These are phyloP conservation scores for Triticum aestivum DNA, from an alignment of 176 grass and related monocot species.

Conservation along the genomic window IWGSC_CS_RefSeq_v2.1 NC_057813.1:189570469-189570968, in stretches of 20 bases:
- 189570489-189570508: constrained; percentile 74
- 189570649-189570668: not conserved
- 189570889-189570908: not conserved
- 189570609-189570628: constrained; percentile 1
- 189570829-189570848: not conserved
- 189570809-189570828: not conserved
- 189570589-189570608: constrained; percentile 18
- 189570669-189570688: not conserved
- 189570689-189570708: not conserved
- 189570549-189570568: constrained; percentile 93
- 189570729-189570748: not conserved
- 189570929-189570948: not conserved
- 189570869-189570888: constrained; percentile 6
- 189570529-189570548: constrained; percentile 96
- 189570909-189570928: not conserved
- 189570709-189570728: not conserved
- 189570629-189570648: not conserved
- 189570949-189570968: not conserved
- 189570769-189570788: not conserved
- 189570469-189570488: constrained; percentile 88
- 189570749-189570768: not conserved
- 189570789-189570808: not conserved
- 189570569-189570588: constrained; percentile 89
- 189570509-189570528: constrained; percentile 57
- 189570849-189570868: not conserved